Evolutionary conservation across 108 stramenopile species (phyloP), one percentile per base, ranked within the genome.

Genomic region (Nannochloropsis gaditana): DNA sequence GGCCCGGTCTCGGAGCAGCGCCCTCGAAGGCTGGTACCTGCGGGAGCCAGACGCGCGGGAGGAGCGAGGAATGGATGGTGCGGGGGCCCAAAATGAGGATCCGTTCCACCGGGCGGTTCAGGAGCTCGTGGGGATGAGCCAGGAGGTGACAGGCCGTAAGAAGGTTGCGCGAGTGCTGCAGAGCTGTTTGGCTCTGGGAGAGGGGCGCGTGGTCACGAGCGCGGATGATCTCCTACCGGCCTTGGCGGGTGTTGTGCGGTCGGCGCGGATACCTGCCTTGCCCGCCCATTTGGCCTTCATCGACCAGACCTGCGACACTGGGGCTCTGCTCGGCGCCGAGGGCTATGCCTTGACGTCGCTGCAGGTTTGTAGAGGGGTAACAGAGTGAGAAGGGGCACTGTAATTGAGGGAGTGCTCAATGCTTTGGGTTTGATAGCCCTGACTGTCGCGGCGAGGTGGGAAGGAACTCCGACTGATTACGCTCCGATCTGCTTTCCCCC

Each of bases 231-330:
- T 73, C 59, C n/a, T 73, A n/a, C 59, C 59, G 59, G 59, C 59
- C 59, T 8, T 73, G 59, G 59, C 19, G 19, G 19, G 59, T 6
- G 59, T 73, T n/a, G 59, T 73, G 59, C 59, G 59, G n/a, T 73
- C n/a, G 59, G 59, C 59, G 59, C 59, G 2, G 59, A n/a, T 73
- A n/a, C 59, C 59, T 73, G 59, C 59, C 2, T 73, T 73, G 59
- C 59, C 59, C n/a, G 59, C 59, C n/a, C 59, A 73, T 3, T 73
- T 73, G 59, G 59, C 59, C 15, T 73, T 73, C n/a, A 73, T 73
- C 0, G 59, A 73, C 15, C 19, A 73, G 59, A 73, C 59, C 3
- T 73, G 59, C 59, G 59, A 73, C n/a, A 73, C 59, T 15, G 59
- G 59, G 59, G n/a, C 59, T 73, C n/a, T 73, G 59, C n/a, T 73